Conservation (phyloP, 1,139 yeast genomes). For the Kluyveromyces marxianus region DNA sequence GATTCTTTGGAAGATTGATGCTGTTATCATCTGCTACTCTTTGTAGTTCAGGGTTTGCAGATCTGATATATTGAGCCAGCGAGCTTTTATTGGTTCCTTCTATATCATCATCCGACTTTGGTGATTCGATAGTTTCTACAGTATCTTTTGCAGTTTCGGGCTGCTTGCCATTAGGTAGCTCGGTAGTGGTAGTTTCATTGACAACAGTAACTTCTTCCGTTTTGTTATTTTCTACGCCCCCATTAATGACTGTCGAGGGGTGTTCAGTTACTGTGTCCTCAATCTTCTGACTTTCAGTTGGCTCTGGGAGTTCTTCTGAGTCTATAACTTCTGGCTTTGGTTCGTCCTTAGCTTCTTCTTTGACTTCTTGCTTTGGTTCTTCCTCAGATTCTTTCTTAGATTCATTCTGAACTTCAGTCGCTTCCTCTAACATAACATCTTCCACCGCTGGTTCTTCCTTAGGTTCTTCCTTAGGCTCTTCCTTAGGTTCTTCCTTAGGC, state of each 20-base stretch:
- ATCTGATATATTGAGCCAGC: slow-evolving; percentile 20
- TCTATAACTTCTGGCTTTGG: background rate
- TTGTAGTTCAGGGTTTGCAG: slow-evolving; percentile 19
- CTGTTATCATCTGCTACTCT: slow-evolving; percentile 4
- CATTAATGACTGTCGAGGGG: too few relatives aligned
- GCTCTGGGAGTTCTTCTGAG: background rate
- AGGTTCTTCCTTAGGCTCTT: too few relatives aligned
- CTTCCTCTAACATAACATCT: background rate
- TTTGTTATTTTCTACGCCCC: too few relatives aligned
- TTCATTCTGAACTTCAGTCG: background rate
- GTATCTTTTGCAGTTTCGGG: background rate
- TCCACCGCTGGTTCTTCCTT: background rate
- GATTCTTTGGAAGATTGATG: background rate
- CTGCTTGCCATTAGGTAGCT: background rate
- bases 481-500: too few relatives aligned
- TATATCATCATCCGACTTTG: background rate
- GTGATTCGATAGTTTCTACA: background rate
- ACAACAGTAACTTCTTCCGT: background rate
- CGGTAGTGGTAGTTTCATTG: background rate
- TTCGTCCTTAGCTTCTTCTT: background rate
- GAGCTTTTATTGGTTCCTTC: slow-evolving; percentile 1
- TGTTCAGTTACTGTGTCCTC: too few relatives aligned
- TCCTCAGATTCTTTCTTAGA: background rate
- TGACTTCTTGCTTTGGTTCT: slow-evolving; percentile 1
- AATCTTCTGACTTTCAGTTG: too few relatives aligned